Evolutionary conservation across 768 basidiomycete species (phyloP).

Genomic region (Tricholoma saponaceum): DNA sequence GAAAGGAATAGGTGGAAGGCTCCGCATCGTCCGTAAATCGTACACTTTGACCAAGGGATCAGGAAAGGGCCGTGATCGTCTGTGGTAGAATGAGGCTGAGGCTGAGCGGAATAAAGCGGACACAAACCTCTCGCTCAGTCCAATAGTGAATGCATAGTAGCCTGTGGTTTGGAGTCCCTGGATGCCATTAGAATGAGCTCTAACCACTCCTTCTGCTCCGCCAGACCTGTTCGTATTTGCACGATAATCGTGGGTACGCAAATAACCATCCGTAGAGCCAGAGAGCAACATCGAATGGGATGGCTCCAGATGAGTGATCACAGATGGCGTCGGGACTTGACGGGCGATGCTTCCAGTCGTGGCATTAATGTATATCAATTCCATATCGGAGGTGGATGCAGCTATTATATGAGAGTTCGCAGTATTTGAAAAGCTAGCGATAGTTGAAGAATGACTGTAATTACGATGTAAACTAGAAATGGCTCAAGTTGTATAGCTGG

Average conservation of each 20-base stretch:
- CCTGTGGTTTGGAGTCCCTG: conserved; percentile 78
- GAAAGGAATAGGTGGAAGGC: conserved; percentile 84
- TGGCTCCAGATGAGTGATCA: conserved; percentile 61
- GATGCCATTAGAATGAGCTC: conserved; percentile 79
- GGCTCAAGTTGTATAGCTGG: not conserved
- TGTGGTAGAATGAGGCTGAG: conserved; percentile 25
- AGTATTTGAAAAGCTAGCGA: conserved; percentile 44
- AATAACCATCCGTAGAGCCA: conserved; percentile 68
- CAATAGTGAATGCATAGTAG: conserved; percentile 82
- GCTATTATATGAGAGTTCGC: conserved; percentile 52
- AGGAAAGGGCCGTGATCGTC: conserved; percentile 82
- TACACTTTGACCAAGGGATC: conserved; percentile 93
- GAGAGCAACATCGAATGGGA: conserved; percentile 62
- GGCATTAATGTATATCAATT: conserved; percentile 70
- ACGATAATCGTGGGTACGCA: conserved; percentile 71
- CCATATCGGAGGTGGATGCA: conserved; percentile 52
- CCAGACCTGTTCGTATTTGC: conserved; percentile 48
- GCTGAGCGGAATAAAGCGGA: not conserved
- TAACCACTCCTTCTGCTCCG: conserved; percentile 50
- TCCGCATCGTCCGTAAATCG: conserved; percentile 79
- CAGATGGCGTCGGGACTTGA: conserved; percentile 50
- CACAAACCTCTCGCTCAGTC: conserved; percentile 74
- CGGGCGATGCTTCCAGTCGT: conserved; percentile 64
- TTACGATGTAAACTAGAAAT: conserved; percentile 6
- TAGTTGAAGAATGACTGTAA: conserved; percentile 15